phyloP scores from a whole-genome alignment of 2,329 filamentous ascomycete species.

The Fusarium nygamai region DNA sequence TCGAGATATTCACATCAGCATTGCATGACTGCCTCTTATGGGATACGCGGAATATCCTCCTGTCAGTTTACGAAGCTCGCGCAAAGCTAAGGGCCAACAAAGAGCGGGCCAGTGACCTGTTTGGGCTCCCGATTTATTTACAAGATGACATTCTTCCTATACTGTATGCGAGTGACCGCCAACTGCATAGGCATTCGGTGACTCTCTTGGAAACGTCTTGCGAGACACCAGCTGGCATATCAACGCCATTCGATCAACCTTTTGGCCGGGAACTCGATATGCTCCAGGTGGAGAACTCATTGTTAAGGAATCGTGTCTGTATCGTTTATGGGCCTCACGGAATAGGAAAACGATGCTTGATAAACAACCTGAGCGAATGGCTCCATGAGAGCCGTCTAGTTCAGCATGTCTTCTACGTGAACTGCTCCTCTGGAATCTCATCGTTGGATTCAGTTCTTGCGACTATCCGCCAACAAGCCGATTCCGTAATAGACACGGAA shows the following conservation, averaged over 20 bases:
- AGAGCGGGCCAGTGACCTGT: neutral
- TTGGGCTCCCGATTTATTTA: neutral
- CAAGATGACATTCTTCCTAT: neutral
- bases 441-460: neutral
- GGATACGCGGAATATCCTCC: neutral
- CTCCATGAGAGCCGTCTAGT: neutral
- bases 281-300: neutral
- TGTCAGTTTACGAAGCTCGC: neutral
- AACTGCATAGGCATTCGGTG: neutral
- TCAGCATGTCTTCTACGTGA: neutral
- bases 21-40: neutral
- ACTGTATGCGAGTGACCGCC: neutral
- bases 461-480: fast-evolving
- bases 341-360: fast-evolving
- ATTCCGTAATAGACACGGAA: fast-evolving
- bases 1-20: neutral
- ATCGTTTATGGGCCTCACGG: neutral
- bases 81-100: neutral
- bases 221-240: neutral
- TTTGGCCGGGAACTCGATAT: neutral
- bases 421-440: neutral
- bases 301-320: neutral
- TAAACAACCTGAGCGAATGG: neutral
- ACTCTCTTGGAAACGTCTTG: neutral
- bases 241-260: neutral